Evolutionary conservation across 2,329 filamentous ascomycete genomes (phyloP).

Genomic region (Aulographum hederae): DNA sequence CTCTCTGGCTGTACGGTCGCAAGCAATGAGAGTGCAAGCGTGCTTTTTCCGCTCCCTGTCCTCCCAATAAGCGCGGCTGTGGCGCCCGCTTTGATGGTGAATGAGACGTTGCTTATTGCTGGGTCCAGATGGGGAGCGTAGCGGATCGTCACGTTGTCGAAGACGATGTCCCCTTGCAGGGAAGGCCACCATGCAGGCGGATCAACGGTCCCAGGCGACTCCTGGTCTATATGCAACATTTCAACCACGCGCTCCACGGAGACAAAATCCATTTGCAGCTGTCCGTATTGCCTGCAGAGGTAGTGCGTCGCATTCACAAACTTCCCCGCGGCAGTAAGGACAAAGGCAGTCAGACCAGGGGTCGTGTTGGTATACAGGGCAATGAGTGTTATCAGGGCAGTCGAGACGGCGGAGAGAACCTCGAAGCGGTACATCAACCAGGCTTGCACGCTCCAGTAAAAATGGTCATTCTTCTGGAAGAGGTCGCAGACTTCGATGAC

Average conservation of each 20-base stretch:
- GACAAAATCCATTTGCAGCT: constrained; percentile 82
- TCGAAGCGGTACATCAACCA: constrained; percentile 76
- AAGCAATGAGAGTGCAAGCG: constrained; percentile 44
- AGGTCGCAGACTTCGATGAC: constrained; percentile 33
- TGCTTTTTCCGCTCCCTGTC: constrained; percentile 62
- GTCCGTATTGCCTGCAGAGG: constrained; percentile 64
- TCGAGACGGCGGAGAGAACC: constrained; percentile 50
- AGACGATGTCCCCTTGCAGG: constrained; percentile 52
- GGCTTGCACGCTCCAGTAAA: constrained; percentile 77
- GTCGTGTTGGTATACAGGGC: constrained; percentile 60
- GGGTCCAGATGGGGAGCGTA: constrained; percentile 66
- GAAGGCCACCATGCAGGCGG: constrained; percentile 65
- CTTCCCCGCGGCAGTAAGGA: constrained; percentile 52
- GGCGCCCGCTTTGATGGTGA: constrained; percentile 60
- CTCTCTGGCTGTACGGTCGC: constrained; percentile 34
- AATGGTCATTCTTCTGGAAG: constrained; percentile 91
- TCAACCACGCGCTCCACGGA: constrained; percentile 77
- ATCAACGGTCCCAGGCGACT: constrained; percentile 44
- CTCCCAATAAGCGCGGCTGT: constrained; percentile 66
- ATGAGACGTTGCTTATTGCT: constrained; percentile 47
- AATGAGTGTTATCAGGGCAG: constrained; percentile 53
- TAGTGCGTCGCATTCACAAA: constrained; percentile 51
- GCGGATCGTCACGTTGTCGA: constrained; percentile 58
- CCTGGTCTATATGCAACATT: constrained; percentile 60
- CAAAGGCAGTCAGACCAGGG: constrained; percentile 66